Base-by-base conservation (phyloP, 2,329 filamentous ascomycete genomes). In the Myriosclerotinia duriaeana region DNA sequence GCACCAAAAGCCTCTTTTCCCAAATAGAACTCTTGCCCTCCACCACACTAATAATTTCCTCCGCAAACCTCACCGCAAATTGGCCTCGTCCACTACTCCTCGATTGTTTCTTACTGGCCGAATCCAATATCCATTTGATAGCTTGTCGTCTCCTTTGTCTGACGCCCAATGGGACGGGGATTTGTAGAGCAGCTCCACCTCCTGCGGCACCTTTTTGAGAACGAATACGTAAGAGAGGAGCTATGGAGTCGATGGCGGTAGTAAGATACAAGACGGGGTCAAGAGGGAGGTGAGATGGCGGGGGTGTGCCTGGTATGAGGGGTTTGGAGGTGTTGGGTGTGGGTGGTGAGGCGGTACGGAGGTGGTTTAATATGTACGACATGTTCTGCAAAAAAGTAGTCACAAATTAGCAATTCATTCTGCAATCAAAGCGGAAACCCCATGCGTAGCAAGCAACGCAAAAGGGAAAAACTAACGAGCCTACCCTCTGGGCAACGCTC, bases 221-320 rank as follows among this genome's bases (percentile, higher is more conserved):
- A 65, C 88, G 86, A 75, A 99, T 88, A 71, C 90, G 89, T 75
- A 99, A 82, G 20, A 99, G 84, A 12, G 95, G 95, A 1, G 93
- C 92, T 34, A 99, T 89, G 12, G 92, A 96, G 82, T 99, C 95
- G 74, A 99, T 88, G 42, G 93, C 93, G 42, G 96, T 84, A 15
- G 90, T 92, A 58, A 99, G 88, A 80, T 98, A 99, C 65, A 91
- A 85, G 65, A 96, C 84, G 1, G 95, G 95, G 78, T 97, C 91
- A 42, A 97, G 86, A 3, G 95, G 93, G 12, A 99, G 89, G 73
- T 94, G 89, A 5, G 85, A 81, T 34, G 91, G 83, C 1, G 93
- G 91, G 1, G 93, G 92, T 1, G 89, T 83, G 66, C 91, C 91
- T 2, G 92, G 90, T 44, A 94, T 81, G 40, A 95, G 85, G 20